Base-by-base conservation (phyloP, 352 stramenopile genomes). In the Pythium guiyangense region DNA sequence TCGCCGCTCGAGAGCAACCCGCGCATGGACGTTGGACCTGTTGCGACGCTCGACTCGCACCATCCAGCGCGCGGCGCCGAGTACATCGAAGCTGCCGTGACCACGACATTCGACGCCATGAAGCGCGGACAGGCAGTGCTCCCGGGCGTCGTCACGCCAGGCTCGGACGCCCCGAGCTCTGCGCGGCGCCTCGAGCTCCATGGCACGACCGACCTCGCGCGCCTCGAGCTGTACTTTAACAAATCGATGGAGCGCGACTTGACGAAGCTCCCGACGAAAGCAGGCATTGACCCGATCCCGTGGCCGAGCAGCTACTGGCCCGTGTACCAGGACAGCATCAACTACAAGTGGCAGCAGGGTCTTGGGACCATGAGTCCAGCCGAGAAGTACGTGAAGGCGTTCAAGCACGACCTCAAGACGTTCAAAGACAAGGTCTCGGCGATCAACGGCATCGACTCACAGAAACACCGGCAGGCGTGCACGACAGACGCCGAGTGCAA, bases 301-400 rank as follows among this genome's bases (percentile, higher is more conserved):
- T 90, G 79, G 79, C 77, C 79, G 2, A 70, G 67, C 46, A 88
- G 79, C 64, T 90, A 88, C 63, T 90, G 79, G 79, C 77, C 79
- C 1, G 54, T 73, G 49, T 86, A 73, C 55, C 64, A 69, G 18
- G 78, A 90, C 64, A 77, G 75, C 43, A 80, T 90, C 59, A 88
- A 88, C 51, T 79, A 76, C 60, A 50, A 54, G 31, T 90, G 77
- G 77, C 39, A 66, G 47, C 39, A 55, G 3, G 57, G 62, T 14
- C 69, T 73, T 25, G 54, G 49, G 27, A 55, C 66, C 39, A 61
- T 62, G 18, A 82, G 76, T 51, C 63, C 76, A 8, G 62, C 73
- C 0, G 73, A 84, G 46, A 82, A 82, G 62, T 86, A 86, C 60
- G 76, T 71, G 14, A 62, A 43, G 6, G 63, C 70, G 34, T 86